These are phyloP conservation scores for Pseudogymnoascus sp. DNA, from an alignment of 2,329 filamentous ascomycete genomes.

Conservation along the genomic window DNA sequence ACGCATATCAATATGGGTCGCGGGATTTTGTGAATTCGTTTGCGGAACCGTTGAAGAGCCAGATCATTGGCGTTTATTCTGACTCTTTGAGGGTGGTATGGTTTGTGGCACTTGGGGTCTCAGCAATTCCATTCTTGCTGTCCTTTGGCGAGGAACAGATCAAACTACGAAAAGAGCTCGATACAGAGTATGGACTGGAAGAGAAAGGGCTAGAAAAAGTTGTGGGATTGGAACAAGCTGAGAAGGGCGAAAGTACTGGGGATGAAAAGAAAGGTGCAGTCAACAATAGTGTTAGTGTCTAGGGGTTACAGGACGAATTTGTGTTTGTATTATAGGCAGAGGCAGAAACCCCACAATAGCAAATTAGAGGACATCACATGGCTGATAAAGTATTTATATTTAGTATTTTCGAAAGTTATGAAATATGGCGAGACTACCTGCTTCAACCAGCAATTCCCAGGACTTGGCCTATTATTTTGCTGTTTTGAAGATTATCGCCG, in stretches of 20 bases:
- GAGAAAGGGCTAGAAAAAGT: constrained; percentile 14
- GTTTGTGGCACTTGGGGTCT: constrained; percentile 29
- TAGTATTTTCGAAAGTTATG: neutral
- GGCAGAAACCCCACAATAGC: neutral
- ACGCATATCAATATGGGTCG: neutral
- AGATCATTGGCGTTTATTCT: constrained; percentile 30
- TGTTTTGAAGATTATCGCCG: neutral
- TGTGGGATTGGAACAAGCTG: neutral
- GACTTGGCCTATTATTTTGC: too few species aligned
- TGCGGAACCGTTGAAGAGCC: constrained; percentile 3
- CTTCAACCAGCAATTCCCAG: neutral
- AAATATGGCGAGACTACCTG: neutral
- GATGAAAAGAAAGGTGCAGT: neutral
- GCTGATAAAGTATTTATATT: neutral
- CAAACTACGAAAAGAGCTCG: constrained; percentile 30
- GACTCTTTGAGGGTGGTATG: constrained; percentile 31
- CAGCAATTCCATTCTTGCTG: constrained; percentile 27
- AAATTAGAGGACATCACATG: neutral
- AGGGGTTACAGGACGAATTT: too few species aligned
- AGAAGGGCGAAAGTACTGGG: neutral
- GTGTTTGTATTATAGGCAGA: neutral
- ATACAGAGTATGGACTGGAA: constrained; percentile 33
- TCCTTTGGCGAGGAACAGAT: constrained; percentile 30
- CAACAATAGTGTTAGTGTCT: neutral
- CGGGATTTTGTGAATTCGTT: constrained; percentile 5